Conservation (phyloP, 805 yeast species). For the Ogataea allantospora region DNA sequence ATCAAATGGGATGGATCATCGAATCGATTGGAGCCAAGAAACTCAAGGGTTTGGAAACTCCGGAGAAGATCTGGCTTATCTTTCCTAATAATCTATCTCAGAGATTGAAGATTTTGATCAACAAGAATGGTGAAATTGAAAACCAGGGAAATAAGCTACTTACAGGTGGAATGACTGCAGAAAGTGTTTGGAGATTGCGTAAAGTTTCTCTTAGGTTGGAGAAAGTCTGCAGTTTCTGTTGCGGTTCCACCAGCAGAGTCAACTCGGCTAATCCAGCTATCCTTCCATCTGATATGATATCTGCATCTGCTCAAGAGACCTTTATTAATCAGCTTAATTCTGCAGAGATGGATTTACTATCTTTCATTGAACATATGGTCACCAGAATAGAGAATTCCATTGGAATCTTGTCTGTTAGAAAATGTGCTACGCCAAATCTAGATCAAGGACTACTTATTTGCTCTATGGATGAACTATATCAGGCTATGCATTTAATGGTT, state of each 20-base stretch:
- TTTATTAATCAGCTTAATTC: slow-evolving; percentile 15
- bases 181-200: slow-evolving; percentile 42
- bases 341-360: slow-evolving; percentile 45
- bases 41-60: slow-evolving; percentile 91
- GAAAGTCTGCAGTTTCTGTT: slow-evolving; percentile 48
- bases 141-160: slow-evolving; percentile 26
- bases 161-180: slow-evolving; percentile 31
- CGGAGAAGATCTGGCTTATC: slow-evolving; percentile 77
- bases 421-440: slow-evolving; percentile 20
- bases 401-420: slow-evolving; percentile 43
- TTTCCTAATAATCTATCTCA: slow-evolving; percentile 66
- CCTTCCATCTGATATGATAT: slow-evolving; percentile 17
- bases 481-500: slow-evolving; percentile 7
- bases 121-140: slow-evolving; percentile 34
- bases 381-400: slow-evolving; percentile 67
- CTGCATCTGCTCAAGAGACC: slow-evolving; percentile 19
- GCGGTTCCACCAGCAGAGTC: slow-evolving; percentile 30
- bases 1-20: slow-evolving; percentile 66
- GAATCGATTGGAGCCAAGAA: slow-evolving; percentile 80
- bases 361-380: slow-evolving; percentile 61
- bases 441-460: slow-evolving; percentile 10
- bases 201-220: slow-evolving; percentile 58
- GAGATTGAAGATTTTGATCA: slow-evolving; percentile 47
- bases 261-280: neutral
- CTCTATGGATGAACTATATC: slow-evolving; percentile 26